Percentiles rank a stretch among this genome's conserved stretches.
Evolutionary conservation across 106 monocot species (phyloP).

Genomic region (Acorus calamus): DNA sequence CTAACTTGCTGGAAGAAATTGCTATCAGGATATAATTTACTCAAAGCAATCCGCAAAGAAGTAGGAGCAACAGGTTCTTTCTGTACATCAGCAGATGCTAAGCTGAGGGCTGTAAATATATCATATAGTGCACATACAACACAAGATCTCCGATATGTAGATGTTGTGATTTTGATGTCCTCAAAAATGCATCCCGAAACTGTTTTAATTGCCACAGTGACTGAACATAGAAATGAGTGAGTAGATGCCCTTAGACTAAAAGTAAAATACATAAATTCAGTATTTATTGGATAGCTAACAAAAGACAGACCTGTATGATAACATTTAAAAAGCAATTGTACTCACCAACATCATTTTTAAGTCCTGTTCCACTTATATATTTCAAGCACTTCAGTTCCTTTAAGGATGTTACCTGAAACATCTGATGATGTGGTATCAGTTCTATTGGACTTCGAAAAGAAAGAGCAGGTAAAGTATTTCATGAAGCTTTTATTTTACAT

Average conservation of each 20-base stretch:
- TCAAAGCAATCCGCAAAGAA: slow-evolving; percentile 66
- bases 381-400: slow-evolving; percentile 11
- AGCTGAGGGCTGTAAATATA: slow-evolving; percentile 57
- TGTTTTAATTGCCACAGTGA: slow-evolving; percentile 86
- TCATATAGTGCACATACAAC: slow-evolving; percentile 78
- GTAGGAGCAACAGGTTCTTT: slow-evolving; percentile 66
- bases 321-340: slow-evolving; percentile 99
- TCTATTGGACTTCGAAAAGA: no score
- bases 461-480: no score
- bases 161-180: slow-evolving; percentile 23
- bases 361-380: slow-evolving; percentile 47
- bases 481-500: no score
- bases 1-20: slow-evolving; percentile 96
- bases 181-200: slow-evolving; percentile 74
- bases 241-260: neutral
- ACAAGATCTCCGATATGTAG: slow-evolving; percentile 67
- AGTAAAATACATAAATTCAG: neutral
- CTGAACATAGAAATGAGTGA: slow-evolving; percentile 11
- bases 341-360: slow-evolving; percentile 83
- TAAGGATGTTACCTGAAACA: slow-evolving; percentile 6
- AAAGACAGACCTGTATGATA: slow-evolving; percentile 69
- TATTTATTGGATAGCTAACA: neutral
- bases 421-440: neutral
- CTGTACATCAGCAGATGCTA: slow-evolving; percentile 32
- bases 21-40: slow-evolving; percentile 86